Evolutionary conservation across 73 alveolate genomes (phyloP), one percentile per base, ranked within the genome.

Genomic region (Paramecium sonneborni): DNA sequence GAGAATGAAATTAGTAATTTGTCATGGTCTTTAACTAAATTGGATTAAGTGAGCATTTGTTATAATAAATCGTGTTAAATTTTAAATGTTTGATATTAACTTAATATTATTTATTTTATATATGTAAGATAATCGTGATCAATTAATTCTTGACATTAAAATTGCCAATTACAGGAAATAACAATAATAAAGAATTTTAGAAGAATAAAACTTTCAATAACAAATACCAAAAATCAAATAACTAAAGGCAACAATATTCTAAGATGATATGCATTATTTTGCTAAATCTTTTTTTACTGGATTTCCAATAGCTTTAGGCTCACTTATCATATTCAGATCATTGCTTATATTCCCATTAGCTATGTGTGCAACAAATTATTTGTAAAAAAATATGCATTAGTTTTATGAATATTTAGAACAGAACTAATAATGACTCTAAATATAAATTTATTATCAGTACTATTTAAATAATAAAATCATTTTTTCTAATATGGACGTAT

Each of bases 1-100:
- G 96, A 79, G 24, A 52, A 72, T 23, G 94, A 88, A 88, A 93
- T 93, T 20, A 84, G 87, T 10, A 93, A 93, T 85, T 68, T 93
- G 21, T 76, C 90, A 21, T 93, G 96, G 96, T 93, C 95, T n/a
- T 48, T 88, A 21, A 56, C 20, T 15, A 44, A 88, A 30, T 12
- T 32, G 55, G 94, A 88, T 11, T 88, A 58, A 79, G 38, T 87
- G 41, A 79, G 89, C 52, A 69, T 88, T 43, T 69, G 94, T 62
- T 88, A 57, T 62, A 21, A 67, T 44, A 88, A 88, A 18, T 57
- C 74, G 30, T 88, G 85, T 44, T 30, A 88, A 88, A 70, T 88
- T 7, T 41, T 88, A 43, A 88, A 72, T 56, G 94, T 88, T 43
- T 88, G 90, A 88, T 23, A 21, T 52, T 52, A 52, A 0, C 30